Evolutionary conservation across 106 monocot species (phyloP), one percentile per base, ranked within the genome.

Genomic region (Phalaenopsis equestris): DNA sequence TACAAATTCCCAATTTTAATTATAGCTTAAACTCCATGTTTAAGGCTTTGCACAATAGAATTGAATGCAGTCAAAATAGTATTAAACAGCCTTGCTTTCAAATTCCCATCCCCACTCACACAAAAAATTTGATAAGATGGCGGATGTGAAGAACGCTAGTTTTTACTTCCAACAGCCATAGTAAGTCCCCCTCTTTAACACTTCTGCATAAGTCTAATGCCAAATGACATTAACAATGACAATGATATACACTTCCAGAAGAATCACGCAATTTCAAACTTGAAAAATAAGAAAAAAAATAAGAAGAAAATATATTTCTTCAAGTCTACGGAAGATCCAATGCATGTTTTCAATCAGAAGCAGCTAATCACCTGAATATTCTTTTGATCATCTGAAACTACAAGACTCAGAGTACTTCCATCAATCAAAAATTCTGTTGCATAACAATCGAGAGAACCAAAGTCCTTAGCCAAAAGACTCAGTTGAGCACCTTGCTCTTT

Each of bases 391-490:
- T 99, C 98, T 76, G 98, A 89, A 75, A 94, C 98, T 36, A 99
- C 94, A 80, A 99, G 94, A 80, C 98, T 99, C 39, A 99, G 75
- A 19, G 93, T 93, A 84, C 90, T 93, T 7, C 98, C 98, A 87
- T 99, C 98, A 73, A 99, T 99, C 79, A 99, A 84, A 83, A 99
- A 99, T 72, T 99, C 98, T 56, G 98, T 99, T 65, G 98, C 94
- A 88, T 84, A 99, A 86, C 94, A 95, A 87, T 99, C 90, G 64
- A 99, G 95, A 52, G 98, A 86, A 57, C 91, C 92, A 93, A 99
- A 99, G 91, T 99, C 98, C 84, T 99, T 99, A 4, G 98, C 94
- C 79, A 99, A 84, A 80, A 99, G 82, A 78, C 85, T 99, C 73
- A 99, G 79, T 67, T 99, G 98, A 77, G 94, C 88, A 85, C 94